Evolutionary conservation across 148 eudicot genomes (phyloP).

Genomic region (Camellia granthamiana): DNA sequence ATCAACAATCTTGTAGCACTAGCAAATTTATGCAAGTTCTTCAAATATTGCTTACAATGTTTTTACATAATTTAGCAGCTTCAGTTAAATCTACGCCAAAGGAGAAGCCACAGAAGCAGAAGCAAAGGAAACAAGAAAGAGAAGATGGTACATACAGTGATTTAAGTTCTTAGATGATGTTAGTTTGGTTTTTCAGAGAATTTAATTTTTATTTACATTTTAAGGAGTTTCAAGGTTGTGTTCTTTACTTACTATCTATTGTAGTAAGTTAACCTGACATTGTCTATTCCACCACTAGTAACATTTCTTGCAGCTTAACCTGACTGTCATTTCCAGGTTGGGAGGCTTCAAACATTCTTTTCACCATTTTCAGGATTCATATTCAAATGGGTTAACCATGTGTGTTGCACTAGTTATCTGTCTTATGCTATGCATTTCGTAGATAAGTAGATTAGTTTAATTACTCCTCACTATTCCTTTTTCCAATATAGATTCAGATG

Average conservation of each 20-base stretch:
- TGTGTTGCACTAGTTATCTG: not conserved
- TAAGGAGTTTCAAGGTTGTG: not conserved
- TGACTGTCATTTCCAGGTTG: not conserved
- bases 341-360: not conserved
- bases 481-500: slow-evolving; percentile 44
- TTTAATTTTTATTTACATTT: not conserved
- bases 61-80: slow-evolving; percentile 34
- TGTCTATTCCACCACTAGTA: not conserved
- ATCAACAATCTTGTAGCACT: not conserved
- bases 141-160: slow-evolving; percentile 47
- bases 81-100: slow-evolving; percentile 39
- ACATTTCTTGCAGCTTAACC: not conserved
- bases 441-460: no score
- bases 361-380: not conserved
- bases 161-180: slow-evolving; percentile 10
- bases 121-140: slow-evolving; percentile 49
- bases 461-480: slow-evolving; percentile 1
- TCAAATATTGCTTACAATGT: not conserved
- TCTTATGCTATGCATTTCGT: not conserved
- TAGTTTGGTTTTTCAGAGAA: not conserved
- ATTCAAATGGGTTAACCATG: not conserved
- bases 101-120: slow-evolving; percentile 36
- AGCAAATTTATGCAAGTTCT: slow-evolving; percentile 2
- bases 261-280: not conserved
- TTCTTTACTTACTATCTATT: not conserved